These are phyloP conservation scores for Aspergillus phoenicis DNA, from an alignment of 2,329 filamentous ascomycete genomes.

Conservation along the genomic window DNA sequence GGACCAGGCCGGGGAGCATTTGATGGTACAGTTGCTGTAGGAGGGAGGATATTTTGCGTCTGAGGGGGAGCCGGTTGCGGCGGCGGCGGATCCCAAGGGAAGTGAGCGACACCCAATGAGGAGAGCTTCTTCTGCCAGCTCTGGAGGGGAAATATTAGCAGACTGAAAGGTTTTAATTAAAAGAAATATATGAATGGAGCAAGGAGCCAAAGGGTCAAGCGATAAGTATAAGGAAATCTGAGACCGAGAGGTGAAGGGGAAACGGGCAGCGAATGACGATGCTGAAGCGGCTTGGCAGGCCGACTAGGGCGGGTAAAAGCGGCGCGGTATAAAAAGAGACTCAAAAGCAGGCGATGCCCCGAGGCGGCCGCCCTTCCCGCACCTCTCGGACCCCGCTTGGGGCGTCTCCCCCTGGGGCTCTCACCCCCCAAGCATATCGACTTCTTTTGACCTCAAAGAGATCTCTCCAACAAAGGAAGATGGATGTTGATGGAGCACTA, in stretches of 20 bases:
- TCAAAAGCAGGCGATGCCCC: conserved; percentile 43
- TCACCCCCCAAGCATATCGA: not conserved
- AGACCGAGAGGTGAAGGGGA: conserved; percentile 15
- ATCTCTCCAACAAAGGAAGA: conserved; percentile 13
- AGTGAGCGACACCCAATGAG: conserved; percentile 78
- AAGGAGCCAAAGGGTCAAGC: conserved; percentile 4
- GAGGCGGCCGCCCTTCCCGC: conserved; percentile 42
- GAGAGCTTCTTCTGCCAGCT: conserved; percentile 94
- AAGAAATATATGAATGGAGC: not conserved
- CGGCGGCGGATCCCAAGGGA: conserved; percentile 92
- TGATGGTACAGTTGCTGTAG: conserved; percentile 45
- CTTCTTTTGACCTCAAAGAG: conserved; percentile 15
- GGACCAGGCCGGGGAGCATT: conserved; percentile 46
- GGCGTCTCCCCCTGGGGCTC: conserved; percentile 10
- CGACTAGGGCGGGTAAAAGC: conserved; percentile 31
- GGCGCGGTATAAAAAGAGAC: conserved; percentile 45
- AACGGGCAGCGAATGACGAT: conserved; percentile 17
- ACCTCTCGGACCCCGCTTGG: conserved; percentile 37
- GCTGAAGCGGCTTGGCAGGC: conserved; percentile 25
- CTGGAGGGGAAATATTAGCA: conserved; percentile 50
- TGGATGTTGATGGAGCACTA: conserved; percentile 45
- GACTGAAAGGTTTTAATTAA: not conserved
- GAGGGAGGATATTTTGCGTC: conserved; percentile 42
- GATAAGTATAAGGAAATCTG: not conserved
- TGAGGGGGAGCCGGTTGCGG: conserved; percentile 56